These are phyloP conservation scores for Boletus rufocinnamomeus DNA, from an alignment of 768 basidiomycete species.

Conservation along the genomic window DNA sequence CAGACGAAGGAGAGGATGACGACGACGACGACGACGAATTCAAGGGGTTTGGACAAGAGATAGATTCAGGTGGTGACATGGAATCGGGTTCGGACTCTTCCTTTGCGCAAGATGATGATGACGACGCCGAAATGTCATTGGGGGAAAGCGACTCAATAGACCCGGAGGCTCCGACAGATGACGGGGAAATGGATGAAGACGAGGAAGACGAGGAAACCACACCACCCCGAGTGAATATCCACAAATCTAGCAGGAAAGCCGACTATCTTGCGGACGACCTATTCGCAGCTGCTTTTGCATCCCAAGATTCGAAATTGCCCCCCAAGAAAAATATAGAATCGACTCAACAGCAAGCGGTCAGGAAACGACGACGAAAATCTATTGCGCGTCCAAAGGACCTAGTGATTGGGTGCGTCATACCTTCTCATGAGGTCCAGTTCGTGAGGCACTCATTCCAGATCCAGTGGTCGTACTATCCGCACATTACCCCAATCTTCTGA, in stretches of 20 bases:
- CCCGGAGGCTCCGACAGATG: slow-evolving; percentile 18
- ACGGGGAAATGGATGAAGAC: slow-evolving; percentile 23
- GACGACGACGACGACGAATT: slow-evolving; percentile 25
- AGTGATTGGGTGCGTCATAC: slow-evolving; percentile 50
- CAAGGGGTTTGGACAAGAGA: slow-evolving; percentile 7
- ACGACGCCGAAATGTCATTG: slow-evolving; percentile 9
- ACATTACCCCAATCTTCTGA: slow-evolving; percentile 39
- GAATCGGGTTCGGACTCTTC: slow-evolving; percentile 18
- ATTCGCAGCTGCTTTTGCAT: slow-evolving; percentile 56
- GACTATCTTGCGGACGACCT: slow-evolving; percentile 68
- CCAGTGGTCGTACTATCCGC: slow-evolving; percentile 56
- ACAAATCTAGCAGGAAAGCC: slow-evolving; percentile 35
- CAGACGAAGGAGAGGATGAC: slow-evolving; percentile 22
- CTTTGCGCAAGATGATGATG: slow-evolving; percentile 19
- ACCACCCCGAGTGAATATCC: not conserved
- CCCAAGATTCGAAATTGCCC: slow-evolving; percentile 24
- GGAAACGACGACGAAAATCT: slow-evolving; percentile 37
- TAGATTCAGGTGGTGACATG: slow-evolving; percentile 13
- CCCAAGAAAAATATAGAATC: slow-evolving; percentile 25
- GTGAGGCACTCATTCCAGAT: slow-evolving; percentile 7
- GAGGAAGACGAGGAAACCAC: slow-evolving; percentile 4
- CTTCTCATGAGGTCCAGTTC: not conserved
- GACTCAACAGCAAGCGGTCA: slow-evolving; percentile 25
- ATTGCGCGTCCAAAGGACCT: slow-evolving; percentile 47
- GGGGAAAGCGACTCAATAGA: slow-evolving; percentile 16